Conservation (phyloP, 345 rosid species). For the Angophora floribunda region DNA sequence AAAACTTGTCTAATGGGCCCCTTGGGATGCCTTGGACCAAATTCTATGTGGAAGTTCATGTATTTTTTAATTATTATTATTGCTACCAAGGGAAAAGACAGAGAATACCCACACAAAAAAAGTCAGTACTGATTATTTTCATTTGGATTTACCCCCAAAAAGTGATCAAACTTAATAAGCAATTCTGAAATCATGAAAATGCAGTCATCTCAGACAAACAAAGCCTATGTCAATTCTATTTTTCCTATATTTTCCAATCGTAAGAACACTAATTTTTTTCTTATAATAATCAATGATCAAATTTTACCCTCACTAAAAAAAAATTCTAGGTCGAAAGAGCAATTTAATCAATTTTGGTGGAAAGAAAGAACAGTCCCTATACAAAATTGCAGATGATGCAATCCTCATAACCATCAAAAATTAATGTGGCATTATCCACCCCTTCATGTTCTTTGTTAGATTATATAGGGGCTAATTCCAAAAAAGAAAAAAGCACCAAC, state of each 20-base stretch:
- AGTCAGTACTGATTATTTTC: background rate
- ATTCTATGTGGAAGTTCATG: background rate
- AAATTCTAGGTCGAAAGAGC: background rate
- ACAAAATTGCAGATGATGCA: background rate
- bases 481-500: too few relatives aligned
- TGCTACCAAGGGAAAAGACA: background rate
- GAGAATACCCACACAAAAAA: background rate
- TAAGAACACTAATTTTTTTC: background rate
- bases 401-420: background rate
- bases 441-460: background rate
- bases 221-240: background rate
- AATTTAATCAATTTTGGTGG: background rate
- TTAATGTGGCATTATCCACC: background rate
- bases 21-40: background rate
- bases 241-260: background rate
- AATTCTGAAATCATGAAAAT: background rate
- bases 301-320: fast-evolving
- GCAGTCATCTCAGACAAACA: background rate
- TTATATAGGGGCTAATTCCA: background rate
- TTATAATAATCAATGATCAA: background rate
- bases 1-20: background rate
- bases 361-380: background rate
- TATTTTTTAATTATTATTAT: background rate
- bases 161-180: background rate
- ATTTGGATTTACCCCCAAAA: background rate